phyloP scores from a whole-genome alignment of 1,284 basidiomycete species.

The Amylostereum areolatum region DNA sequence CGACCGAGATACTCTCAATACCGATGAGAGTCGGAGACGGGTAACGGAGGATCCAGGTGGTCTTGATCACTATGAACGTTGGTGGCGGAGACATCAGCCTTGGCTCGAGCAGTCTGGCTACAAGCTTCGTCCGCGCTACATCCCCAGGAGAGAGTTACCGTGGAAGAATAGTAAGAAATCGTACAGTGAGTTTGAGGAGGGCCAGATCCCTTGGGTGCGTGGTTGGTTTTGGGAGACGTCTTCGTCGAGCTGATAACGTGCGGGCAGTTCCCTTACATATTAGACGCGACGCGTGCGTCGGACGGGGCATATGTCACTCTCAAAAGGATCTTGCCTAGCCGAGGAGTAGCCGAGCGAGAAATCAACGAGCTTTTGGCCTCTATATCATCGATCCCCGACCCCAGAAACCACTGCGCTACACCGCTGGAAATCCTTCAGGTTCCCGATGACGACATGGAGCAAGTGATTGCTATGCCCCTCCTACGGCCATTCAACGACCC shows the following conservation, averaged over 20 bases:
- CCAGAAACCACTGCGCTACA: constrained; percentile 22
- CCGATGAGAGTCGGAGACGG: too few species aligned
- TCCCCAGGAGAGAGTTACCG: not conserved
- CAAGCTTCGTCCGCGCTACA: not conserved
- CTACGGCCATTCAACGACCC: constrained; percentile 16
- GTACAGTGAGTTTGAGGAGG: not conserved
- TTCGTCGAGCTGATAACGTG: not conserved
- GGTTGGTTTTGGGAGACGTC: not conserved
- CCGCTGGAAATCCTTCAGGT: constrained; percentile 17
- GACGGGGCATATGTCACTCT: constrained; percentile 16
- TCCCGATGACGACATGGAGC: constrained; percentile 8
- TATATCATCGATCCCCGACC: constrained; percentile 12
- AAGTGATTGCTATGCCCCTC: constrained; percentile 19
- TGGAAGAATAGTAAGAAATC: not conserved
- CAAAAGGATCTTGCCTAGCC: constrained; percentile 10
- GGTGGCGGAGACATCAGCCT: not conserved
- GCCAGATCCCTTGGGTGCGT: not conserved
- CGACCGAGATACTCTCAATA: too few species aligned
- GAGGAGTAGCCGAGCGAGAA: constrained; percentile 2
- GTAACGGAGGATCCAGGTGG: too few species aligned
- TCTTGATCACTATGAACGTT: too few species aligned
- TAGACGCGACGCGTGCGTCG: constrained; percentile 10
- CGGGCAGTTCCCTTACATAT: not conserved
- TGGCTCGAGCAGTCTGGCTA: not conserved
- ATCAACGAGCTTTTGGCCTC: constrained; percentile 17